phyloP scores from a whole-genome alignment of 345 rosid genomes.

The Arabidopsis arenosa region DNA sequence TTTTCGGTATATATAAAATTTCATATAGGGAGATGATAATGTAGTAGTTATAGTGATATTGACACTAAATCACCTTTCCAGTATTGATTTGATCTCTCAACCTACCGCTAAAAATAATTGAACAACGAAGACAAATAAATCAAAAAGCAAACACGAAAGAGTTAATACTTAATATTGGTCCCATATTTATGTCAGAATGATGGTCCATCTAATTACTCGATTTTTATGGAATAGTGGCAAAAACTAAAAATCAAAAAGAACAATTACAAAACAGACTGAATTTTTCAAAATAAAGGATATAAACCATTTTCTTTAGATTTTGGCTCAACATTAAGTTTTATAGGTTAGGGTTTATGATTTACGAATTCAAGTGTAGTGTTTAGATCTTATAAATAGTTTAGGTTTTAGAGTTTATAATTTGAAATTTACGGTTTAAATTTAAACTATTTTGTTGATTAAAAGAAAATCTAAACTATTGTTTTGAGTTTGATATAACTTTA shows the following conservation, averaged over 20 bases:
- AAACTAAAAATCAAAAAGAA: background rate
- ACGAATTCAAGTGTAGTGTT: background rate
- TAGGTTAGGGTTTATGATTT: background rate
- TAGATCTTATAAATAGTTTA: background rate
- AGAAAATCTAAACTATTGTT: background rate
- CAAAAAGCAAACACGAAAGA: background rate
- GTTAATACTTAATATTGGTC: background rate
- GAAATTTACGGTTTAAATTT: background rate
- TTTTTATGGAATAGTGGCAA: background rate
- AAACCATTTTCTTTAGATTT: background rate
- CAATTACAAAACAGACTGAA: background rate
- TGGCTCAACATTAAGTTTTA: background rate
- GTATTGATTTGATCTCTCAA: background rate
- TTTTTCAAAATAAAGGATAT: background rate
- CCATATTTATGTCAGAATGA: background rate
- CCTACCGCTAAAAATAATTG: background rate
- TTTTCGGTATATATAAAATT: background rate
- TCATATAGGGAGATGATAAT: background rate
- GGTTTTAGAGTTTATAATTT: background rate
- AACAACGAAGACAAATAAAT: background rate
- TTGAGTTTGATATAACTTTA: background rate
- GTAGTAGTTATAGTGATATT: background rate
- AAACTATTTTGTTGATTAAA: background rate
- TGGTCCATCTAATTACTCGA: background rate
- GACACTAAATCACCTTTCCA: background rate